Percentiles rank a stretch among this genome's conserved stretches.
These are phyloP conservation scores for Helianthus annuus DNA, from an alignment of 129 eudicot species.

Conservation along the genomic window HanXRQr2.0-SUNRISE NC_035446.2:80293475-80293974, in stretches of 20 bases:
- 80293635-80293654: slow-evolving; percentile 59
- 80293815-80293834: slow-evolving; percentile 39
- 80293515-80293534: slow-evolving; percentile 63
- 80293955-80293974: slow-evolving; percentile 26
- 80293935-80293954: slow-evolving; percentile 3
- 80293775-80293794: slow-evolving; percentile 4
- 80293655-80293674: slow-evolving; percentile 56
- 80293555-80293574: slow-evolving; percentile 70
- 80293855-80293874: slow-evolving; percentile 15
- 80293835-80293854: slow-evolving; percentile 17
- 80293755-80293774: slow-evolving; percentile 33
- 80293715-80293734: slow-evolving; percentile 49
- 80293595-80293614: slow-evolving; percentile 55
- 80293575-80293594: slow-evolving; percentile 69
- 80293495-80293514: slow-evolving; percentile 63
- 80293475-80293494: slow-evolving; percentile 56
- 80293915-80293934: neutral
- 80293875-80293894: too few species aligned
- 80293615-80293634: slow-evolving; percentile 68
- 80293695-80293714: slow-evolving; percentile 59
- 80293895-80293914: neutral
- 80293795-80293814: slow-evolving; percentile 30
- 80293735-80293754: slow-evolving; percentile 40
- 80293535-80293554: slow-evolving; percentile 59
- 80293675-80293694: slow-evolving; percentile 67